Evolutionary conservation across 768 basidiomycete species (phyloP), one percentile per base, ranked within the genome.

Genomic region (Trametes maxima): DNA sequence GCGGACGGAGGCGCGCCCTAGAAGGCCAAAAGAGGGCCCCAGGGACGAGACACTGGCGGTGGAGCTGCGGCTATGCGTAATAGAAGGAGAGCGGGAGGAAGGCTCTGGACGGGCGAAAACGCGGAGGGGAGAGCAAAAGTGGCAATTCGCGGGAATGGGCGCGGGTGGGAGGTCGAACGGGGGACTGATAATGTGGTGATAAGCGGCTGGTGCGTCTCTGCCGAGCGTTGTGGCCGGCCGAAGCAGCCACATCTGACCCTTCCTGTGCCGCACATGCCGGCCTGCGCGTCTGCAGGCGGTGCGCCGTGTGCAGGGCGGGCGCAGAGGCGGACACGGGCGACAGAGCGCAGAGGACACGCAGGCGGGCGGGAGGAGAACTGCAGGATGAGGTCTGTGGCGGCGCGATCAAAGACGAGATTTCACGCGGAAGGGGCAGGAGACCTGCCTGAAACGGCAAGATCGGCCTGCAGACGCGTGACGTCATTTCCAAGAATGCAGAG

Each of bases 101-200:
- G 22, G 25, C 17, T n/a, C 0, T 12, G 39, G 57, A 10, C 17
- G 17, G 21, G n/a, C 39, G 39, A 21, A 65, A 65, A 59, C n/a
- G 37, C 45, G 24, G 49, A 42, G 17, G 33, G 10, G 36, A 16
- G 24, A 12, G 25, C 53, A 25, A 59, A 62, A 39, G 45, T 42
- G 60, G 60, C 49, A 62, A 43, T 50, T 46, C 19, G 44, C 14
- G 40, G 25, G 51, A 39, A n/a, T 19, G 22, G n/a, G 51, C 45
- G 52, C 45, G 44, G 8, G 25, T 12, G 5, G 33, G 22, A 21
- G 42, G 40, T 43, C 39, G 51, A 64, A 59, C 40, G 57, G 62
- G 63, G 66, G 60, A 64, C 59, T 67, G 66, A 67, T 67, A 64
- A 52, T 60, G 49, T 8, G 16, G 28, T 45, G 63, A 60, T 64